A percentile compares a stretch with the other conserved stretches of the same genome.
These are phyloP conservation scores for Wallacemonas sp. DNA, from an alignment of 208 protist genomes.

Conservation along the genomic window DNA sequence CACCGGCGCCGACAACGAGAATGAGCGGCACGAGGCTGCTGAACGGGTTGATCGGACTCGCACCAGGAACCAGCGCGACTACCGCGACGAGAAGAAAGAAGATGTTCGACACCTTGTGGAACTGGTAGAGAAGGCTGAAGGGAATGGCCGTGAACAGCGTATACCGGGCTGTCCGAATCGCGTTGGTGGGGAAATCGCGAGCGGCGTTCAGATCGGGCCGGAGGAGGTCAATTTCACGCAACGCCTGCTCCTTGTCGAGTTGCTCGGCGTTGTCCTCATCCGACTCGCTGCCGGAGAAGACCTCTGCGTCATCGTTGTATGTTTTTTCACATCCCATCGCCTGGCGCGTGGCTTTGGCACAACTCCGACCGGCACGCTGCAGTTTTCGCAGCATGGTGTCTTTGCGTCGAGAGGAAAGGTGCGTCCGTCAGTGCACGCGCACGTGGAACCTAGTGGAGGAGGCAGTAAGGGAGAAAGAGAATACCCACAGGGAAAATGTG, in stretches of 20 bases:
- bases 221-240: slow-evolving; percentile 60
- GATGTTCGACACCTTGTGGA: slow-evolving; percentile 89
- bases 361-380: slow-evolving; percentile 3
- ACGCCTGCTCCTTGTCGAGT: background rate
- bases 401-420: background rate
- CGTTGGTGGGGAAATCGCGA: slow-evolving; percentile 56
- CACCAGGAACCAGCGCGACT: slow-evolving; percentile 82
- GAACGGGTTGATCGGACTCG: slow-evolving; percentile 88
- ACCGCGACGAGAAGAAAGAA: slow-evolving; percentile 94
- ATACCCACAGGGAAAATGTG: too few relatives aligned
- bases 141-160: slow-evolving; percentile 67
- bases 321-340: slow-evolving; percentile 16
- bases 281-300: slow-evolving; percentile 15
- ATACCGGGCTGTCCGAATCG: slow-evolving; percentile 76
- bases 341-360: background rate
- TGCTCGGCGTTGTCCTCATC: slow-evolving; percentile 20
- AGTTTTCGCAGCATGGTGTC: slow-evolving; percentile 1
- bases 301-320: slow-evolving; percentile 26
- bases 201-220: slow-evolving; percentile 47
- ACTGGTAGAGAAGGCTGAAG: slow-evolving; percentile 80
- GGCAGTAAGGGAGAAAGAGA: too few relatives aligned
- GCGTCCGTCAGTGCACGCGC: too few relatives aligned
- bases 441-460: too few relatives aligned
- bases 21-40: slow-evolving; percentile 84
- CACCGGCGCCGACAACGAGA: slow-evolving; percentile 85